A percentile compares a stretch with the other conserved stretches of the same genome.
Conservation (phyloP, 2,329 filamentous ascomycete genomes). For the Sclerotinia borealis region DNA sequence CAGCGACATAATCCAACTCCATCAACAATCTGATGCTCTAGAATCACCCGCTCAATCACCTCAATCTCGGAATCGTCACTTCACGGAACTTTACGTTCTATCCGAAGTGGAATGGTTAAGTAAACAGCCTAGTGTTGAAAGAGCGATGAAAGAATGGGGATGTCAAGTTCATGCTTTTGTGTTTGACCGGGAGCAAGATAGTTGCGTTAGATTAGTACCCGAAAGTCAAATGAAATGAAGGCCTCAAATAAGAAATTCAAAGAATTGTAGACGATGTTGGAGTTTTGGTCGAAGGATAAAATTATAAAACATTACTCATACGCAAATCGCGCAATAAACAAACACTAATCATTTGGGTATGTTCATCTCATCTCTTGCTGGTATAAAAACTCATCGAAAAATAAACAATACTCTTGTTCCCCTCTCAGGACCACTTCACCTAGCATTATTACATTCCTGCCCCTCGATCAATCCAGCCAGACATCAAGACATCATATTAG, state of each 20-base stretch:
- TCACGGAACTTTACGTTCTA: constrained; percentile 59
- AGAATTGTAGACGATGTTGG: background rate
- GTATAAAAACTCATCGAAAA: background rate
- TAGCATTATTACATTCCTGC: too few species aligned
- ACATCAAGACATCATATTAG: background rate
- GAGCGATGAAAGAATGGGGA: constrained; percentile 53
- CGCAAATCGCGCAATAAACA: background rate
- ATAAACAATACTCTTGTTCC: background rate
- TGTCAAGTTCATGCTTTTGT: constrained; percentile 57
- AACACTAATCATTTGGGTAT: background rate
- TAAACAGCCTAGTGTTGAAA: constrained; percentile 52
- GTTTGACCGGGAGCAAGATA: constrained; percentile 52
- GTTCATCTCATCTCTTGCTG: background rate
- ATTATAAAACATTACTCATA: background rate
- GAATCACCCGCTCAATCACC: background rate
- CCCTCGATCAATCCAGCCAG: background rate
- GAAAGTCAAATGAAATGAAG: constrained; percentile 30
- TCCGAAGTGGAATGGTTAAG: constrained; percentile 50
- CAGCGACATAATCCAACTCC: constrained; percentile 25
- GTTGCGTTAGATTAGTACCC: constrained; percentile 44
- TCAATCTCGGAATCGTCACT: constrained; percentile 42
- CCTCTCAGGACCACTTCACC: too few species aligned
- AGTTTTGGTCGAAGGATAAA: background rate
- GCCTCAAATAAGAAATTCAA: background rate
- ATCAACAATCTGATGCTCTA: constrained; percentile 13